Evolutionary conservation across 1,284 basidiomycete genomes (phyloP).

Genomic region (Cutaneotrichosporon cavernicola): DNA sequence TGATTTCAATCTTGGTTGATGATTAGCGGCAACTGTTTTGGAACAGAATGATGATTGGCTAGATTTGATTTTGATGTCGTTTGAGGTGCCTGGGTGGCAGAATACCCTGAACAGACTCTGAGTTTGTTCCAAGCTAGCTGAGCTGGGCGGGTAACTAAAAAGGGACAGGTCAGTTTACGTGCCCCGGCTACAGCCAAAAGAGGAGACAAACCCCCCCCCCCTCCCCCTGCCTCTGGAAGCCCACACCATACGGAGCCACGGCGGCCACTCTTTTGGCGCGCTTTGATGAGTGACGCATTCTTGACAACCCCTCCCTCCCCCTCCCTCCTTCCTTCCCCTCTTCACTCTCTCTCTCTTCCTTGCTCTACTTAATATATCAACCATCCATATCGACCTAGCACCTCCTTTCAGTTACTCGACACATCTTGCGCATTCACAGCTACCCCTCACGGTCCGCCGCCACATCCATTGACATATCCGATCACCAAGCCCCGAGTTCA

Average conservation of each 20-base stretch:
- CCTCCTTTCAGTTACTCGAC: neutral
- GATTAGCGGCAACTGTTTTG: too few species aligned
- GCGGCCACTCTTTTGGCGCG: neutral
- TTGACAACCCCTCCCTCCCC: neutral
- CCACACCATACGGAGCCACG: too few species aligned
- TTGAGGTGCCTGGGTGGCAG: too few species aligned
- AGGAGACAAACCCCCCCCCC: too few species aligned
- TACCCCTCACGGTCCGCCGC: neutral
- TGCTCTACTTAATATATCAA: neutral
- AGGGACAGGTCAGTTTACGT: too few species aligned
- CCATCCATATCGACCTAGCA: neutral
- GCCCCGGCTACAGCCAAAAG: too few species aligned
- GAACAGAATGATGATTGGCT: too few species aligned
- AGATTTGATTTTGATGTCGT: too few species aligned
- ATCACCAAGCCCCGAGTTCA: neutral
- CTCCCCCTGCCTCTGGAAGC: too few species aligned
- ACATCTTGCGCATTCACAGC: neutral
- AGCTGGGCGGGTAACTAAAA: too few species aligned
- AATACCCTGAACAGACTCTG: too few species aligned
- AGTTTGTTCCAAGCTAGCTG: too few species aligned
- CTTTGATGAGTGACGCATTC: slow-evolving; percentile 1
- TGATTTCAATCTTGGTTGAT: neutral
- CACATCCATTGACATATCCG: neutral
- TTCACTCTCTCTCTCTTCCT: neutral
- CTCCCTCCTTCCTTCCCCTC: neutral